Conservation (phyloP, 1,284 basidiomycete genomes). For the Agroathelia rolfsii region DNA sequence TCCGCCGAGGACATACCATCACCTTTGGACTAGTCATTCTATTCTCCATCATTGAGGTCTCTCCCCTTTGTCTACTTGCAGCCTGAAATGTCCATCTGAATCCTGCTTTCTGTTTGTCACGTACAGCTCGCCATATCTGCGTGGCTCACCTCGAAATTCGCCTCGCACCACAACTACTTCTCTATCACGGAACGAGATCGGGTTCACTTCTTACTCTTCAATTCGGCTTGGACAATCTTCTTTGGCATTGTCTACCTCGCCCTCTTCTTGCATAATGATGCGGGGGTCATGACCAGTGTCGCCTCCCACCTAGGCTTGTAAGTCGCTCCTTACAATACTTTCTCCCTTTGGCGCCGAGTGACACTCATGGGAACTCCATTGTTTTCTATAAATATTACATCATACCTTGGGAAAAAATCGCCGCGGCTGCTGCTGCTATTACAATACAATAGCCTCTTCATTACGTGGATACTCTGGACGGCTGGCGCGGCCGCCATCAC, state of each 20-base stretch:
- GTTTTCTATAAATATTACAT: slow-evolving; percentile 5
- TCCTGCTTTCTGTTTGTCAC: not conserved
- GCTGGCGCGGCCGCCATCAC: slow-evolving; percentile 62
- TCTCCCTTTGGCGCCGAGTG: slow-evolving; percentile 3
- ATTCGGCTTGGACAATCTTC: slow-evolving; percentile 58
- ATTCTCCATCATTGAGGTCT: slow-evolving; percentile 50
- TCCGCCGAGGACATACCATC: slow-evolving; percentile 43
- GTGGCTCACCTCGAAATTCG: slow-evolving; percentile 54
- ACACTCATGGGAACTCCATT: slow-evolving; percentile 1
- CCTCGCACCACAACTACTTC: slow-evolving; percentile 42
- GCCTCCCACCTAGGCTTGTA: slow-evolving; percentile 55
- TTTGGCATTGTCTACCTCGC: slow-evolving; percentile 40
- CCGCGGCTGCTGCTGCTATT: not conserved
- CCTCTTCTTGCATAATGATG: slow-evolving; percentile 40
- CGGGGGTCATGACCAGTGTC: slow-evolving; percentile 45
- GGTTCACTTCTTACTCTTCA: slow-evolving; percentile 57
- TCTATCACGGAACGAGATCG: slow-evolving; percentile 43
- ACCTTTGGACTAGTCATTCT: slow-evolving; percentile 43
- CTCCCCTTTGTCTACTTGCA: slow-evolving; percentile 7
- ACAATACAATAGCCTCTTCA: slow-evolving; percentile 31
- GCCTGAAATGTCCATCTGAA: no score
- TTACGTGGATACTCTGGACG: slow-evolving; percentile 68
- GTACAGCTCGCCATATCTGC: slow-evolving; percentile 53
- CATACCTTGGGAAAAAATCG: not conserved
- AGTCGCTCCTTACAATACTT: slow-evolving; percentile 17